phyloP scores from a whole-genome alignment of 176 grass and related monocot species.

The Zoysia japonica region DNA sequence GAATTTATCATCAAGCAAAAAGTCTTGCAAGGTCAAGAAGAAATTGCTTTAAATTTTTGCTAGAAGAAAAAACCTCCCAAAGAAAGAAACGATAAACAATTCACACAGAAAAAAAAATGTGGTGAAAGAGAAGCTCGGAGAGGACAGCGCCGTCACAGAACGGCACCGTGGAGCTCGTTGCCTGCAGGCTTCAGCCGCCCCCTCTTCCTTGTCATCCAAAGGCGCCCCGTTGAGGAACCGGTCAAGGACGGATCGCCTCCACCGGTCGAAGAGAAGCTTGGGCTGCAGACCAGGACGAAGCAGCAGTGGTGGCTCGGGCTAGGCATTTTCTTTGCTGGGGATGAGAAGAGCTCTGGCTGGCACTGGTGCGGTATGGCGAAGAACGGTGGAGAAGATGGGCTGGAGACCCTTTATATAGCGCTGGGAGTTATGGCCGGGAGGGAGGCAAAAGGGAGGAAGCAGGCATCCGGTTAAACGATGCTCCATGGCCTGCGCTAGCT shows the following conservation, averaged over 20 bases:
- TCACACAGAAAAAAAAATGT: fast-evolving
- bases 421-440: constrained; percentile 19
- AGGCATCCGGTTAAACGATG: constrained; percentile 31
- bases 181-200: neutral
- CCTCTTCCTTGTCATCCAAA: neutral
- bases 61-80: fast-evolving
- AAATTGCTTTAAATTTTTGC: fast-evolving
- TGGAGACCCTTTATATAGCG: constrained; percentile 38
- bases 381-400: constrained; percentile 1
- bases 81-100: neutral
- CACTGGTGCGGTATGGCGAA: neutral
- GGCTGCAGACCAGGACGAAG: neutral
- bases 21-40: constrained; percentile 67
- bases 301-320: neutral
- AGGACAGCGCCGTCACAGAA: constrained; percentile 39
- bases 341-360: neutral
- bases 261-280: constrained; percentile 9
- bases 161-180: neutral
- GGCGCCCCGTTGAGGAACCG: neutral
- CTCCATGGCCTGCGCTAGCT: neutral
- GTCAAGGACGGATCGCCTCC: neutral
- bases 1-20: fast-evolving
- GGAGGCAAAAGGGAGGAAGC: constrained; percentile 49
- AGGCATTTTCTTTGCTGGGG: constrained; percentile 1
- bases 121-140: neutral